Evolutionary conservation across 805 yeast genomes (phyloP).

Genomic region (Cyberlindnera americana): DNA sequence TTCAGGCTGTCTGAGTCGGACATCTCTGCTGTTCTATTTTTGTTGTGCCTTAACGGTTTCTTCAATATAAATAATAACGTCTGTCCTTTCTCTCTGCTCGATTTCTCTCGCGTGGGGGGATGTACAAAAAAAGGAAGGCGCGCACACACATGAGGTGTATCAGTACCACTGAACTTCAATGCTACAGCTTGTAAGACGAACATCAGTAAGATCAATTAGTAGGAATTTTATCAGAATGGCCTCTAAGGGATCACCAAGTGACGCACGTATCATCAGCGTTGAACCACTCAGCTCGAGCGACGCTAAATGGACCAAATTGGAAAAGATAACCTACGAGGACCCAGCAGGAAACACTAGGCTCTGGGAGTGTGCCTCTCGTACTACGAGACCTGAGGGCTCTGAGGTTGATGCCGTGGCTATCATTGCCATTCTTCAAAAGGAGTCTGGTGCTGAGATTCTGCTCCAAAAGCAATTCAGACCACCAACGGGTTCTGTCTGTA

Average conservation of each 20-base stretch:
- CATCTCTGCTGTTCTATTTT: constrained; percentile 4
- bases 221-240: too few species aligned
- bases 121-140: too few species aligned
- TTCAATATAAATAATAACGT: too few species aligned
- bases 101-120: too few species aligned
- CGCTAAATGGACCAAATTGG: constrained; percentile 66
- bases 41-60: too few species aligned
- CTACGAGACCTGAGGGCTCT: constrained; percentile 28
- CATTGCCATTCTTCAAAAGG: constrained; percentile 60
- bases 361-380: constrained; percentile 84
- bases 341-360: constrained; percentile 67
- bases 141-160: too few species aligned
- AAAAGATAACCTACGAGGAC: constrained; percentile 65
- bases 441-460: constrained; percentile 46
- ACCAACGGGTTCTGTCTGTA: constrained; percentile 82
- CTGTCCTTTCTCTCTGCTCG: too few species aligned
- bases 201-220: too few species aligned
- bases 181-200: too few species aligned
- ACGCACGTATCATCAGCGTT: constrained; percentile 31
- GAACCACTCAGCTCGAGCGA: constrained; percentile 37
- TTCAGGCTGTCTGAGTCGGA: constrained; percentile 33
- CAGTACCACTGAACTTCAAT: too few species aligned
- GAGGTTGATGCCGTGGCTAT: constrained; percentile 90
- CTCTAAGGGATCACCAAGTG: constrained; percentile 34
- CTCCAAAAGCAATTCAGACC: constrained; percentile 92